Evolutionary conservation across 306 rosid species (phyloP), one percentile per base, ranked within the genome.

Genomic region (Nissolia schottii): DNA sequence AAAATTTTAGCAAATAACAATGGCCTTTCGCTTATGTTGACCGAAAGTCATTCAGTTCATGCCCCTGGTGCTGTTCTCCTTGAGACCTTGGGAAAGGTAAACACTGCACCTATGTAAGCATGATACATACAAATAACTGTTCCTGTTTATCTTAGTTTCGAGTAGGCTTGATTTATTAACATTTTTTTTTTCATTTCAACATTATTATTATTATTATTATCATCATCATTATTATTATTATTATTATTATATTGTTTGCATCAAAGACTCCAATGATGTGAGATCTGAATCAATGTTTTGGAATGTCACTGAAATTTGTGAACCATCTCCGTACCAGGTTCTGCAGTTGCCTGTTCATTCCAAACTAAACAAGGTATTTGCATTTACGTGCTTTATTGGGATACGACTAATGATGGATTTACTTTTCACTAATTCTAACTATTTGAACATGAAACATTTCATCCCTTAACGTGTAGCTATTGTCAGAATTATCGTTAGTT

Each of bases 1-100:
- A 81, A 84, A 78, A 77, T 87, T 53, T 79, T 87, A 28, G 87
- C 70, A 46, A 51, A 40, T 37, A 27, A 37, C 59, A 3, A 56
- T 64, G 74, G 46, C 15, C 29, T 67, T 40, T 64, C 14, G 3
- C 18, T 2, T 54, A 55, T 27, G 22, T 28, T 3, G 16, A 61
- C 2, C 22, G 48, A 40, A 43, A 46, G 14, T 12, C 20, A 12
- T 74, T n/a, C 76, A 51, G 49, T n/a, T n/a, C n/a, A n/a, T n/a
- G n/a, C n/a, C n/a, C n/a, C n/a, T n/a, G n/a, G n/a, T n/a, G n/a
- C n/a, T 74, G 40, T 20, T 24, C 50, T 27, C 38, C 38, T 37
- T 48, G 56, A 53, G 53, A 53, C 61, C 38, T 57, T 40, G 38
- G 65, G 18, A 69, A 27, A 49, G 79, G 83, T 79, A 23, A 56